Percentiles rank a stretch among this genome's conserved stretches.
phyloP scores from a whole-genome alignment of 441 rosid genomes.

The Erodium moschatum region DNA sequence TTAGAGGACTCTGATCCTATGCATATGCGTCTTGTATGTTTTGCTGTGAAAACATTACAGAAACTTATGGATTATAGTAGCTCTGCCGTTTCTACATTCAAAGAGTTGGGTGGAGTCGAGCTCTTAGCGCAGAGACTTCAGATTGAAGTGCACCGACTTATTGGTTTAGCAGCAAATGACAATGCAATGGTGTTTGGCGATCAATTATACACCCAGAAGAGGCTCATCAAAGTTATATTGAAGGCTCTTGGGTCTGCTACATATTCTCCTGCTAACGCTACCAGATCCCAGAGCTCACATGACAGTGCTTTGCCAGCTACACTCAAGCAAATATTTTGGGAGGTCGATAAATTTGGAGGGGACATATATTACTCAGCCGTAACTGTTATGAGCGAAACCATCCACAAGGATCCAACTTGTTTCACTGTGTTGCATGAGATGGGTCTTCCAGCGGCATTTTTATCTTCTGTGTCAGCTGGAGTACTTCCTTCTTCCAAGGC shows the following conservation, averaged over 20 bases:
- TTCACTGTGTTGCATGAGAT: constrained; percentile 67
- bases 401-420: constrained; percentile 96
- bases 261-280: constrained; percentile 66
- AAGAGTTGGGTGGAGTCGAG: constrained; percentile 93
- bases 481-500: constrained; percentile 91
- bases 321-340: constrained; percentile 63
- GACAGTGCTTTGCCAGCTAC: constrained; percentile 76
- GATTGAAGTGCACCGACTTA: constrained; percentile 75
- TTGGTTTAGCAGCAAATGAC: constrained; percentile 47
- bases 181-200: constrained; percentile 57
- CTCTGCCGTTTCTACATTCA: constrained; percentile 77
- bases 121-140: constrained; percentile 85
- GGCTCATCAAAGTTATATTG: constrained; percentile 83
- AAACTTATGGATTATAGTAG: constrained; percentile 97
- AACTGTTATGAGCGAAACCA: constrained; percentile 95
- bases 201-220: constrained; percentile 60
- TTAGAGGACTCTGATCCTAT: constrained; percentile 77
- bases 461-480: constrained; percentile 78
- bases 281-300: constrained; percentile 58
- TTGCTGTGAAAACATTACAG: constrained; percentile 86
- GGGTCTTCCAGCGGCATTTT: constrained; percentile 91
- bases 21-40: constrained; percentile 84
- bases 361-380: constrained; percentile 92
- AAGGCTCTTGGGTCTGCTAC: constrained; percentile 98
- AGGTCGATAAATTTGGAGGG: constrained; percentile 89